These are phyloP conservation scores for Lagenaria siceraria DNA, from an alignment of 306 rosid genomes.

Conservation along the genomic window DNA sequence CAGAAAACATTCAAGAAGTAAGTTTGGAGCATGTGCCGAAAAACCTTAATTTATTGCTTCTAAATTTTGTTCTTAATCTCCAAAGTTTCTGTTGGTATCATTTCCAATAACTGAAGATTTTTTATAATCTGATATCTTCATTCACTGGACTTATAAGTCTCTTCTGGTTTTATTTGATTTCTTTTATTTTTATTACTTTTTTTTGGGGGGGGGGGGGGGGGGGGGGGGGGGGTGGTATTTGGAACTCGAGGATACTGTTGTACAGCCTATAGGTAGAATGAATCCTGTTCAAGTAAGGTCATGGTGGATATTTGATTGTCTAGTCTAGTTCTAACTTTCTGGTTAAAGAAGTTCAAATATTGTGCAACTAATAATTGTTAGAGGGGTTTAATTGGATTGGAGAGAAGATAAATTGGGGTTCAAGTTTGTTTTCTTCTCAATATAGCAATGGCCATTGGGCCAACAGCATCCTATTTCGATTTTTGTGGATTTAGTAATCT, in stretches of 20 bases:
- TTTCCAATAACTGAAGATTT: neutral
- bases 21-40: conserved; percentile 31
- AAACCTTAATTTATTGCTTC: neutral
- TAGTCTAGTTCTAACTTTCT: neutral
- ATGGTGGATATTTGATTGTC: neutral
- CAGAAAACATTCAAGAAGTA: conserved; percentile 31
- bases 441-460: neutral
- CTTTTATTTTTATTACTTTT: too few species aligned
- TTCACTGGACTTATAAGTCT: neutral
- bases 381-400: neutral
- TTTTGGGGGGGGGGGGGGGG: neutral
- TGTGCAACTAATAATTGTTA: neutral
- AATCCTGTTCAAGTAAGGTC: too few species aligned
- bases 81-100: neutral
- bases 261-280: too few species aligned
- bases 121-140: neutral
- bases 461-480: neutral
- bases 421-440: neutral
- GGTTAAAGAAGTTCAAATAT: neutral
- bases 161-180: neutral
- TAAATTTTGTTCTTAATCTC: neutral
- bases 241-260: too few species aligned
- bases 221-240: too few species aligned
- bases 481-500: neutral
- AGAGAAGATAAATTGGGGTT: neutral